Conservation (phyloP, 805 yeast species). For the Starmerella riodocensis region DNA sequence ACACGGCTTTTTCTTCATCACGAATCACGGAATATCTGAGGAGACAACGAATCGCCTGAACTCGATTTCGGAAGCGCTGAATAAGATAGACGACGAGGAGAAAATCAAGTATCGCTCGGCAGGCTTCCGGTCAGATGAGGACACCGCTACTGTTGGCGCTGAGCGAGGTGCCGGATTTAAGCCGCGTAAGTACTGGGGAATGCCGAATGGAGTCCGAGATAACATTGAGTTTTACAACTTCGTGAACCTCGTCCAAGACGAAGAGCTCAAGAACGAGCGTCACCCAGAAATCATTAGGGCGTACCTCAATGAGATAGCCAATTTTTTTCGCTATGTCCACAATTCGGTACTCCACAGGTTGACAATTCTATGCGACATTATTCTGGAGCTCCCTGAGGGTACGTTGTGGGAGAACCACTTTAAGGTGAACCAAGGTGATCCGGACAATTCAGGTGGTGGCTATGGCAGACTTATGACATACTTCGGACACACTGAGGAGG, state of each 20-base stretch:
- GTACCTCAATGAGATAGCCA: conserved; percentile 32
- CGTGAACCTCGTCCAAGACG: conserved; percentile 31
- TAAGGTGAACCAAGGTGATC: conserved; percentile 26
- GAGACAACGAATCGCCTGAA: conserved; percentile 29
- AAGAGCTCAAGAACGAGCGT: conserved; percentile 22
- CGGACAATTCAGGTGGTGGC: conserved; percentile 31
- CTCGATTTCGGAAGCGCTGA: conserved; percentile 32
- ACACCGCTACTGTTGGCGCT: conserved; percentile 29
- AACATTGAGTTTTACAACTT: conserved; percentile 35
- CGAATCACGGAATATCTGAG: conserved; percentile 32
- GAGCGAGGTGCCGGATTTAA: conserved; percentile 38
- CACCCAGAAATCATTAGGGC: conserved; percentile 33
- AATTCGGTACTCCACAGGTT: conserved; percentile 30
- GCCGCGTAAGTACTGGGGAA: conserved; percentile 38
- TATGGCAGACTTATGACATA: conserved; percentile 31
- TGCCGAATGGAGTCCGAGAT: conserved; percentile 34
- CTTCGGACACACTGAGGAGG: conserved; percentile 27
- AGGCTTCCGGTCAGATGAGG: conserved; percentile 27
- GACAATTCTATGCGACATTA: conserved; percentile 32
- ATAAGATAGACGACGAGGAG: conserved; percentile 32
- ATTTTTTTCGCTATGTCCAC: conserved; percentile 32
- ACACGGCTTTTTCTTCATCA: conserved; percentile 34
- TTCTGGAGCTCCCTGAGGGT: conserved; percentile 38
- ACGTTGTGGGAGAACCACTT: conserved; percentile 30
- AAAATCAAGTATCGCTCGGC: conserved; percentile 33